These are phyloP conservation scores for Alternaria hordeiaustralica DNA, from an alignment of 2,329 filamentous ascomycete genomes.

Conservation along the genomic window DNA sequence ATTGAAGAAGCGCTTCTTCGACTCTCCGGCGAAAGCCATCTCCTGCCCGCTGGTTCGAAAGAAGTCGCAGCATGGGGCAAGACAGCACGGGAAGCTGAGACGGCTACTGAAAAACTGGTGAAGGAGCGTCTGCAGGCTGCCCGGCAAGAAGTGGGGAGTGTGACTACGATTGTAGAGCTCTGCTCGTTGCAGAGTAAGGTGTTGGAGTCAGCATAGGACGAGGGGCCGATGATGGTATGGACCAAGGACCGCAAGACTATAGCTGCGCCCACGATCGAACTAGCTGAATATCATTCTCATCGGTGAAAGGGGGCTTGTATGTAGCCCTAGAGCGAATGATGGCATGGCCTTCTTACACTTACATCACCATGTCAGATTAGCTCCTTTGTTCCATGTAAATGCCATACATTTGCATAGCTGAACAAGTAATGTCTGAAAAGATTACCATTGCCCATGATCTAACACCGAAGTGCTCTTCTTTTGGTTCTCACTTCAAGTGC, in stretches of 20 bases:
- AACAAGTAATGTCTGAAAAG: not conserved
- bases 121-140: conserved; percentile 28
- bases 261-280: not conserved
- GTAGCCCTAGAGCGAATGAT: not conserved
- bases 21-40: conserved; percentile 48
- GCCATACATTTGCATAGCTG: not conserved
- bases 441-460: not conserved
- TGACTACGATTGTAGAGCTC: conserved; percentile 36
- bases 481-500: not conserved
- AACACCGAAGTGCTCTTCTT: not conserved
- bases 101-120: conserved; percentile 23
- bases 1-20: conserved; percentile 37
- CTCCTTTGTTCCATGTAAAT: not conserved
- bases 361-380: not conserved
- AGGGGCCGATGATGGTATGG: no score
- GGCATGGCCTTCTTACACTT: not conserved
- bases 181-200: conserved; percentile 36
- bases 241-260: no score
- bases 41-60: conserved; percentile 43
- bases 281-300: not conserved
- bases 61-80: conserved; percentile 36
- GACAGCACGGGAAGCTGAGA: conserved; percentile 29
- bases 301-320: not conserved
- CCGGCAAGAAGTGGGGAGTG: conserved; percentile 30
- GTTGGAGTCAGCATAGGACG: conserved; percentile 1